Evolutionary conservation across 208 protist genomes (phyloP).

Genomic region (Histomonas meleagridis): DNA sequence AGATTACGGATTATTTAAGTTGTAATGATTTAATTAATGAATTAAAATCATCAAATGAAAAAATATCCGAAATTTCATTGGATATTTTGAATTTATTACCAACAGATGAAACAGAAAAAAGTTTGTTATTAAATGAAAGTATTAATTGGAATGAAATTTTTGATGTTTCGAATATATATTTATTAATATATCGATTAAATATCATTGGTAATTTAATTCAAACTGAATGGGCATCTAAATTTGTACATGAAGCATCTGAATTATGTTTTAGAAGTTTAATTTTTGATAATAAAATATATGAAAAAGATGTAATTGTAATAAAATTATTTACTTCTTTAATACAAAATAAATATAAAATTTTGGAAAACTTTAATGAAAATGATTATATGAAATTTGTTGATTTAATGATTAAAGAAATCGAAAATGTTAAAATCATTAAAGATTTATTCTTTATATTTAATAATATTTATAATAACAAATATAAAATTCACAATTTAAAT

Average conservation of each 20-base stretch:
- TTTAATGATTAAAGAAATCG: not conserved
- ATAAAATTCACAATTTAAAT: too few species aligned
- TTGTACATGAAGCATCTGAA: not conserved
- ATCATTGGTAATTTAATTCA: not conserved
- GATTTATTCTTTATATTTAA: not conserved
- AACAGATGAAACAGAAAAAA: not conserved
- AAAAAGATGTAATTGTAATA: not conserved
- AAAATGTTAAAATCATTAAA: not conserved
- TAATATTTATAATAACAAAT: not conserved
- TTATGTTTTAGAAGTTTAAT: not conserved
- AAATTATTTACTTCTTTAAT: not conserved
- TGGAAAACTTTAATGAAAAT: not conserved
- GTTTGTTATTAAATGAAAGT: not conserved
- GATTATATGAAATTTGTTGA: not conserved
- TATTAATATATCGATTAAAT: not conserved
- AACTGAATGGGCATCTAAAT: not conserved
- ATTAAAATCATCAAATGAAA: not conserved
- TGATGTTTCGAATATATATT: not conserved
- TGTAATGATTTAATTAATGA: not conserved
- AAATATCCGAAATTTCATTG: not conserved
- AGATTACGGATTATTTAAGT: not conserved
- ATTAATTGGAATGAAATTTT: not conserved
- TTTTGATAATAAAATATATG: not conserved
- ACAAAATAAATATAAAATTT: not conserved
- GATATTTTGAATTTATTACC: not conserved